phyloP scores from a whole-genome alignment of 83 land plant species.

The Larix sibirica region DNA sequence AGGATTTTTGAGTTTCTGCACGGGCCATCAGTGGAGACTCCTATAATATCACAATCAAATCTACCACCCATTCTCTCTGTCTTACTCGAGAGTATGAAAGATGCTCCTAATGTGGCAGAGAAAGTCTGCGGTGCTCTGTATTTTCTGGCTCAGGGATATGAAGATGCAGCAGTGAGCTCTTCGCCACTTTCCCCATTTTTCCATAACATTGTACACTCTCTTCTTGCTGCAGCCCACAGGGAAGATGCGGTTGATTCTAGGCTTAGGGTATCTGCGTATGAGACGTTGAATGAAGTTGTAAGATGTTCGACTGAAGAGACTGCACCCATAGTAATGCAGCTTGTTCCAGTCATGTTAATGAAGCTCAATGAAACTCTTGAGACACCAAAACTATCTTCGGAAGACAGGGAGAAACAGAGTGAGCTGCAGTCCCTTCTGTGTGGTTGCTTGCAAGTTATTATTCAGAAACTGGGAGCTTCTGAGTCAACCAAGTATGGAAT shows the following conservation, averaged over 20 bases:
- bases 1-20: constrained; percentile 85
- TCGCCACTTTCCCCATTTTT: constrained; percentile 76
- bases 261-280: constrained; percentile 71
- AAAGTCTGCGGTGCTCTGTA: constrained; percentile 85
- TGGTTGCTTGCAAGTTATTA: constrained; percentile 79
- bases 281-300: constrained; percentile 82
- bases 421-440: constrained; percentile 75
- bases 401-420: constrained; percentile 70
- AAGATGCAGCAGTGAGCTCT: constrained; percentile 42
- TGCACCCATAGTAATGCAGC: constrained; percentile 59
- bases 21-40: constrained; percentile 60
- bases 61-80: constrained; percentile 70
- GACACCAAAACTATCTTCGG: constrained; percentile 59
- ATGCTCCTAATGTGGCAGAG: constrained; percentile 87
- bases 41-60: constrained; percentile 54
- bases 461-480: constrained; percentile 62
- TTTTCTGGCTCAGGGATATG: constrained; percentile 81
- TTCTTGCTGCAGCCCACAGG: constrained; percentile 65
- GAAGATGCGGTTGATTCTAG: constrained; percentile 84
- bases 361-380: constrained; percentile 75
- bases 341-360: constrained; percentile 62
- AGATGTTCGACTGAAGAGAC: constrained; percentile 84
- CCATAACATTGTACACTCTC: constrained; percentile 71
- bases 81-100: constrained; percentile 73
- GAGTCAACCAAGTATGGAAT: constrained; percentile 60